phyloP scores from a whole-genome alignment of 2,329 filamentous ascomycete genomes.

The Fusarium chaquense region DNA sequence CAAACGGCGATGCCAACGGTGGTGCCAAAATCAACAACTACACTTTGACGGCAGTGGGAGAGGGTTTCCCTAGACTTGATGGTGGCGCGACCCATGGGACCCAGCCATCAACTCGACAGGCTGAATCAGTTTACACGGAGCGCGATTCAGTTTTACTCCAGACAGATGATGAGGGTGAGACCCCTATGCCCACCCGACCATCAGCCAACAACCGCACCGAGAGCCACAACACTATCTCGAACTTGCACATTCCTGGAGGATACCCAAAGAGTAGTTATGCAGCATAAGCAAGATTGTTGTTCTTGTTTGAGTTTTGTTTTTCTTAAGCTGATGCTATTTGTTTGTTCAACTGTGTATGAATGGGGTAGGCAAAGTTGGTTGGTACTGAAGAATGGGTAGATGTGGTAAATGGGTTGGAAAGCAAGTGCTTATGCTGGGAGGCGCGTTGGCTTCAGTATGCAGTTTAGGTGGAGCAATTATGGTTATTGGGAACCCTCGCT shows the following conservation, averaged over 20 bases:
- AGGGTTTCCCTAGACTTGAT: conserved; percentile 44
- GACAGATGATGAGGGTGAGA: conserved; percentile 45
- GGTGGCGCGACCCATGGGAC: conserved; percentile 11
- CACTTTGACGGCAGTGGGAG: conserved; percentile 39
- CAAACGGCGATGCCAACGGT: conserved; percentile 32
- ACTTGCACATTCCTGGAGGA: conserved; percentile 77
- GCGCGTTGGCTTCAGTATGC: conserved; percentile 43
- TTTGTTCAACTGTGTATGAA: conserved; percentile 19
- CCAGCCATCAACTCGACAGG: conserved; percentile 14
- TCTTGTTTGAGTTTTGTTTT: conserved; percentile 30
- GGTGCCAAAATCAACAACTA: conserved; percentile 25
- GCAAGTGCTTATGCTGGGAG: conserved; percentile 13
- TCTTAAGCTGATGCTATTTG: conserved; percentile 19
- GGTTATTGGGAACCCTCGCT: conserved; percentile 37
- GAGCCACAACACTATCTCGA: conserved; percentile 68
- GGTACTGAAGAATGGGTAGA: conserved; percentile 17
- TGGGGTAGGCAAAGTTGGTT: conserved; percentile 1
- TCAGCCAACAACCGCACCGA: conserved; percentile 51
- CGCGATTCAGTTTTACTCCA: conserved; percentile 39
- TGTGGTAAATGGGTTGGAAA: conserved; percentile 4
- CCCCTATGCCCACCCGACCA: conserved; percentile 41
- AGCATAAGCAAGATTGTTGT: conserved; percentile 58
- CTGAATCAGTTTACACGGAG: conserved; percentile 40
- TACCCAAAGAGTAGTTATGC: conserved; percentile 64
- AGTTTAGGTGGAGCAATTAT: neutral